A percentile compares a stretch with the other conserved stretches of the same genome.
These are phyloP conservation scores for Leccinum rimulosum DNA, from an alignment of 768 basidiomycete species.

Conservation along the genomic window DNA sequence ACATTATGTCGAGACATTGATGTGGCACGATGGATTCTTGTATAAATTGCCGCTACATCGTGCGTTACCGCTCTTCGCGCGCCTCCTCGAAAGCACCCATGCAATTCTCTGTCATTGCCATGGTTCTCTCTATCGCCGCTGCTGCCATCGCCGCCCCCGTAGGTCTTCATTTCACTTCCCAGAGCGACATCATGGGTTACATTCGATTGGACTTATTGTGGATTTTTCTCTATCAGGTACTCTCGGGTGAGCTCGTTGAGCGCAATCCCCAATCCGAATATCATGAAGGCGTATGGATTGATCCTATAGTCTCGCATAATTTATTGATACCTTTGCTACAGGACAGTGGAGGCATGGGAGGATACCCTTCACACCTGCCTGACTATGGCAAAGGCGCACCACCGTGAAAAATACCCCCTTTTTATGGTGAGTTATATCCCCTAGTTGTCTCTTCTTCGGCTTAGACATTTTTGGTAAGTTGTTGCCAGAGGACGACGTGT, in stretches of 20 bases:
- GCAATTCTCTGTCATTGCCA: constrained; percentile 1
- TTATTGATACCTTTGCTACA: neutral
- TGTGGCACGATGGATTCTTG: neutral
- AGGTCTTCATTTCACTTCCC: neutral
- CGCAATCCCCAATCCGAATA: neutral
- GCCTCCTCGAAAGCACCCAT: neutral
- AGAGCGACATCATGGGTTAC: neutral
- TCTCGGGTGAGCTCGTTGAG: neutral
- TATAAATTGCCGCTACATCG: neutral
- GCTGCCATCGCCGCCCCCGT: constrained; percentile 1
- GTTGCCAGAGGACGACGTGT: neutral
- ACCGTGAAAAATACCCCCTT: neutral
- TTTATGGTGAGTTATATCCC: neutral
- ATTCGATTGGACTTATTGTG: neutral
- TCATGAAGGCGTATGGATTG: neutral
- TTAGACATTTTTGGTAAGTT: neutral
- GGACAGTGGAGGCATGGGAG: neutral
- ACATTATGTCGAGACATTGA: neutral
- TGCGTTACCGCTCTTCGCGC: neutral
- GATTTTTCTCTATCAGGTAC: neutral
- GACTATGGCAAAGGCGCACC: neutral
- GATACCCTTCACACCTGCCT: no score
- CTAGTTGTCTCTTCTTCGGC: neutral
- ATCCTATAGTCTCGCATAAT: neutral
- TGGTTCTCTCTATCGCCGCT: neutral